These are phyloP conservation scores for Sclerotinia sclerotiorum DNA, from an alignment of 2,329 filamentous ascomycete genomes.

Conservation along the genomic window DNA sequence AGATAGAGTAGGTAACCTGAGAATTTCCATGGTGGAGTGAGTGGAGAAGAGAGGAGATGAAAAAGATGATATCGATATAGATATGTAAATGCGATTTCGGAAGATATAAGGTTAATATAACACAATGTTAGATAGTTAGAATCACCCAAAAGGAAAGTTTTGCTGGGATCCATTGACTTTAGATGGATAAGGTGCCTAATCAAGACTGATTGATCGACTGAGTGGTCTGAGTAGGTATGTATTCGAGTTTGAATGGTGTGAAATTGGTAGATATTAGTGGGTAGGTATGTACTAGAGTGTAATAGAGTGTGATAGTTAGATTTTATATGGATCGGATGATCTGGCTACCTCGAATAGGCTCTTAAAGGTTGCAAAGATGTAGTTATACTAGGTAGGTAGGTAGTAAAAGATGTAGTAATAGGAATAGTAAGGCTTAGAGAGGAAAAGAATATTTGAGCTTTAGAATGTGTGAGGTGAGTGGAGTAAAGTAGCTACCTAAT, in stretches of 20 bases:
- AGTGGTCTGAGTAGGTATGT: too few species aligned
- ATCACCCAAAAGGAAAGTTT: not conserved
- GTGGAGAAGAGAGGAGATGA: too few species aligned
- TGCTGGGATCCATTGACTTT: not conserved
- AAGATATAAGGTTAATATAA: too few species aligned
- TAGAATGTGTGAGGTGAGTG: not conserved
- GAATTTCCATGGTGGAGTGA: too few species aligned
- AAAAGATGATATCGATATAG: too few species aligned
- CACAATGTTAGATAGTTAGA: too few species aligned
- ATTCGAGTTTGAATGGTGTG: not conserved
- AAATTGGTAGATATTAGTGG: not conserved
- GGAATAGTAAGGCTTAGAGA: not conserved
- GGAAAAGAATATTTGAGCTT: not conserved
- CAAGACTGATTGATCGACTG: not conserved
- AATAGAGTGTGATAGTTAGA: not conserved
- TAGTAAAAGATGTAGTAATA: not conserved
- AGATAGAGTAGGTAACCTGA: too few species aligned
- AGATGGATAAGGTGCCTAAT: not conserved
- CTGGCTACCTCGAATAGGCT: not conserved
- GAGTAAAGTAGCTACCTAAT: not conserved
- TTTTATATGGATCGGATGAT: constrained; percentile 3
- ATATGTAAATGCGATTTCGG: too few species aligned
- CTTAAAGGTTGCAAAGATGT: not conserved
- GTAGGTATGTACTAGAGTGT: too few species aligned
- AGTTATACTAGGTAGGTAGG: not conserved